phyloP scores from a whole-genome alignment of 75 land plant genomes.

The Chamaecyparis obtusa region DNA sequence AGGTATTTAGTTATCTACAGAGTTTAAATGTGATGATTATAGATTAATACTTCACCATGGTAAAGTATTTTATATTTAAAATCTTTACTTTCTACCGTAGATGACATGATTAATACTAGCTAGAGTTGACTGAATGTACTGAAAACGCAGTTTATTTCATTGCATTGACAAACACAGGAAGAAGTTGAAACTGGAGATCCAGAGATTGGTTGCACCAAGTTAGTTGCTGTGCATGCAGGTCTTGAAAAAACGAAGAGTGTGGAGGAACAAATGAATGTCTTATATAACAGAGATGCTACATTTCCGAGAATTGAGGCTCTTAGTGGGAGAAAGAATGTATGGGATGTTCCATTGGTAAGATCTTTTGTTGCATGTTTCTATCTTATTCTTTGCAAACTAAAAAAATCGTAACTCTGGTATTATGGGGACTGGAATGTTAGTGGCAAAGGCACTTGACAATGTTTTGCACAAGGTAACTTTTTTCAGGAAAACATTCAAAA shows the following conservation, averaged over 20 bases:
- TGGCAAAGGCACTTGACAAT: background rate
- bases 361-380: background rate
- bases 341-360: slow-evolving; percentile 81
- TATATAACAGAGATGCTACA: slow-evolving; percentile 55
- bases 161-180: slow-evolving; percentile 32
- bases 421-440: background rate
- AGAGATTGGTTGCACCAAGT: slow-evolving; percentile 39
- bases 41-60: background rate
- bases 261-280: slow-evolving; percentile 47
- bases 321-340: slow-evolving; percentile 76
- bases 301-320: slow-evolving; percentile 60
- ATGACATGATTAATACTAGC: background rate
- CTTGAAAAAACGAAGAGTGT: slow-evolving; percentile 55
- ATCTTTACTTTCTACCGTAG: background rate
- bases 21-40: slow-evolving; percentile 10
- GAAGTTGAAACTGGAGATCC: slow-evolving; percentile 49
- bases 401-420: background rate
- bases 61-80: slow-evolving; percentile 7
- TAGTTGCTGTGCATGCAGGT: slow-evolving; percentile 96
- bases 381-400: background rate
- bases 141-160: background rate
- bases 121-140: background rate
- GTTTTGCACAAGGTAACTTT: background rate
- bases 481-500: too few relatives aligned
- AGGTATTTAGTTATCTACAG: slow-evolving; percentile 37